These are phyloP conservation scores for Parmales sp. DNA, from an alignment of 108 stramenopile genomes.

Conservation along the genomic window DNA sequence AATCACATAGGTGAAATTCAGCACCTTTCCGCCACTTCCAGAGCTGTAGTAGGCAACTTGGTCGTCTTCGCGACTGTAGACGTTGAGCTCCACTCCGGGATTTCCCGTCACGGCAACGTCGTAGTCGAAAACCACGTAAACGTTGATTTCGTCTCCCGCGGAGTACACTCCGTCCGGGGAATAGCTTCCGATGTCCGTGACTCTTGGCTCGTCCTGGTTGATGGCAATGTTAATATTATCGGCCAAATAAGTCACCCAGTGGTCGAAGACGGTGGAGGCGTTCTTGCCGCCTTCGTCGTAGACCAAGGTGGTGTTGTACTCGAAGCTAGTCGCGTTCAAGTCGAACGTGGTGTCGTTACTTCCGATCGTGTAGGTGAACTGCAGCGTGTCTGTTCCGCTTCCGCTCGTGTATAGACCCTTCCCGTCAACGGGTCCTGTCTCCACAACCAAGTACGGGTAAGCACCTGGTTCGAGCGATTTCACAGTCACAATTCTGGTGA, in stretches of 20 bases:
- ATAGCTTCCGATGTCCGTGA: background rate
- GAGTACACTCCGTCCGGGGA: slow-evolving; percentile 1
- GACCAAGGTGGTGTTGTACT: background rate
- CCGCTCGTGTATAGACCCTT: background rate
- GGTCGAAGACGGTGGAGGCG: background rate
- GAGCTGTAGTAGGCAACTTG: background rate
- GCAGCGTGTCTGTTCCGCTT: background rate
- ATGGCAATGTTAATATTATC: background rate
- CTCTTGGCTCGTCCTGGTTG: background rate
- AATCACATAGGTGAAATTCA: background rate
- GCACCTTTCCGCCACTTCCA: background rate
- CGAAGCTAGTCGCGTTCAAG: background rate
- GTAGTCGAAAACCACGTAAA: background rate
- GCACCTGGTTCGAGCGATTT: too few relatives aligned
- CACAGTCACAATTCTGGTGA: background rate
- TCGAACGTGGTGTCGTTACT: background rate
- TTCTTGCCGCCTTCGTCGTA: background rate
- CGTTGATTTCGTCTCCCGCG: background rate
- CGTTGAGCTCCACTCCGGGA: background rate
- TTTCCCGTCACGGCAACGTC: background rate
- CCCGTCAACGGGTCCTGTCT: background rate
- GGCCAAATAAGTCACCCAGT: background rate
- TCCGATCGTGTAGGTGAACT: background rate
- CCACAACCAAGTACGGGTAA: too few relatives aligned
- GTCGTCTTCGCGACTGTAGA: background rate